Evolutionary conservation across 257 asterid species (phyloP).

Genomic region (Catharanthus roseus): DNA sequence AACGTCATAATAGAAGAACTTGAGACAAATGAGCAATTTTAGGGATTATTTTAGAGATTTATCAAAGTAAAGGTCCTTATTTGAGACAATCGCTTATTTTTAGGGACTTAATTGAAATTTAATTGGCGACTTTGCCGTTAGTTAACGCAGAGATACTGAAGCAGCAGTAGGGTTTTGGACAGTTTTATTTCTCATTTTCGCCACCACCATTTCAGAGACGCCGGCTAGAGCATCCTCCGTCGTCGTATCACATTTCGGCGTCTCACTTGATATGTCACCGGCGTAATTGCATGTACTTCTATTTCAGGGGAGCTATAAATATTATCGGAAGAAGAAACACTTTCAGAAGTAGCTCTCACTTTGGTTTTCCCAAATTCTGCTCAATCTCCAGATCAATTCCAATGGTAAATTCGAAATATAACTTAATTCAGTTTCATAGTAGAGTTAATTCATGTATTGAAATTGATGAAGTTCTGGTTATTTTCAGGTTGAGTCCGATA

Average conservation of each 20-base stretch:
- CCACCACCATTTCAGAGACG: neutral
- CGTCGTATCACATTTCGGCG: neutral
- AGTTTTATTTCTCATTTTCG: neutral
- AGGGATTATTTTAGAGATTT: too few species aligned
- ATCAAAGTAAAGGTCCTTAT: too few species aligned
- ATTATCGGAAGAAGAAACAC: neutral
- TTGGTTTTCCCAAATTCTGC: neutral
- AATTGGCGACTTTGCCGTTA: neutral
- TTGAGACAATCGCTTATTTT: too few species aligned
- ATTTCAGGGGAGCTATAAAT: neutral
- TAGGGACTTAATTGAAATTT: too few species aligned
- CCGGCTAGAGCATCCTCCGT: neutral
- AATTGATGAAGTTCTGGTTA: neutral
- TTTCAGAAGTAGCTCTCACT: conserved; percentile 9
- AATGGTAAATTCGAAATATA: conserved; percentile 7
- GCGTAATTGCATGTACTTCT: conserved; percentile 10
- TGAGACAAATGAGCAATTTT: too few species aligned
- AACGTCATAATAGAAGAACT: too few species aligned
- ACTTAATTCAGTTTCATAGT: neutral
- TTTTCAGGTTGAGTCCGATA: conserved; percentile 18
- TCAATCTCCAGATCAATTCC: conserved; percentile 13
- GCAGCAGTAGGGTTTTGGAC: neutral
- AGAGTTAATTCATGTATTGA: neutral
- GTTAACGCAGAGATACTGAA: too few species aligned
- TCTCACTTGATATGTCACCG: neutral